phyloP scores from a whole-genome alignment of 805 yeast genomes.

The Saccharomycopsis schoenii region DNA sequence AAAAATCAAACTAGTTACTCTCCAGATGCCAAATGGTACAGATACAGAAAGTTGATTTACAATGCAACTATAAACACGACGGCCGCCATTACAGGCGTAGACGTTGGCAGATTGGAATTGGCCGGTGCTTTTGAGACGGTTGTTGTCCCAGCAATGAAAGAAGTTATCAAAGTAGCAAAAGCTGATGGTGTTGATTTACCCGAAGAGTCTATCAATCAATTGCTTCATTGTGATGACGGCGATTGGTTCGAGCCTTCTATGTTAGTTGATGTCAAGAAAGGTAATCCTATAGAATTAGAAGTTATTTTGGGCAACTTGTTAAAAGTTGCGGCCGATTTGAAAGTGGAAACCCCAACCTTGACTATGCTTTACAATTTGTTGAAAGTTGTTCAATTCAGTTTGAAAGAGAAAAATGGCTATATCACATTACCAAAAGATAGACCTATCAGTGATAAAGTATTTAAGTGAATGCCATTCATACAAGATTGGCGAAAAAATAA shows the following conservation, averaged over 20 bases:
- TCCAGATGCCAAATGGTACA: constrained; percentile 37
- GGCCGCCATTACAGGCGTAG: constrained; percentile 48
- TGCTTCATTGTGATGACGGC: constrained; percentile 51
- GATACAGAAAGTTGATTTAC: constrained; percentile 63
- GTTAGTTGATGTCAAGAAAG: constrained; percentile 57
- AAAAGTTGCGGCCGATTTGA: constrained; percentile 35
- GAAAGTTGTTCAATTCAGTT: constrained; percentile 47
- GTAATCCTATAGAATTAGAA: constrained; percentile 62
- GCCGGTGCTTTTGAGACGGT: constrained; percentile 34
- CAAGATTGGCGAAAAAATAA: not conserved
- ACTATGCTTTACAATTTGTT: constrained; percentile 48
- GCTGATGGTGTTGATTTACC: constrained; percentile 55
- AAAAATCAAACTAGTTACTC: constrained; percentile 32
- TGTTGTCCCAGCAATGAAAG: constrained; percentile 55
- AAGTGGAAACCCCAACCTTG: constrained; percentile 50
- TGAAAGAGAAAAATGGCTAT: constrained; percentile 47
- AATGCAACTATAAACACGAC: constrained; percentile 59
- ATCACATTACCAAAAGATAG: constrained; percentile 15
- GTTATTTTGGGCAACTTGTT: constrained; percentile 62
- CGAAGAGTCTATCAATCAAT: constrained; percentile 35
- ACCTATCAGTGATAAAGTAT: constrained; percentile 6
- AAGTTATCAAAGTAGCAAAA: constrained; percentile 53
- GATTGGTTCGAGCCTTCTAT: constrained; percentile 60
- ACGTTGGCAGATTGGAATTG: constrained; percentile 43
- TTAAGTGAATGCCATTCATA: not conserved